Evolutionary conservation across 768 basidiomycete genomes (phyloP).

Genomic region (Termitomyces sp.): DNA sequence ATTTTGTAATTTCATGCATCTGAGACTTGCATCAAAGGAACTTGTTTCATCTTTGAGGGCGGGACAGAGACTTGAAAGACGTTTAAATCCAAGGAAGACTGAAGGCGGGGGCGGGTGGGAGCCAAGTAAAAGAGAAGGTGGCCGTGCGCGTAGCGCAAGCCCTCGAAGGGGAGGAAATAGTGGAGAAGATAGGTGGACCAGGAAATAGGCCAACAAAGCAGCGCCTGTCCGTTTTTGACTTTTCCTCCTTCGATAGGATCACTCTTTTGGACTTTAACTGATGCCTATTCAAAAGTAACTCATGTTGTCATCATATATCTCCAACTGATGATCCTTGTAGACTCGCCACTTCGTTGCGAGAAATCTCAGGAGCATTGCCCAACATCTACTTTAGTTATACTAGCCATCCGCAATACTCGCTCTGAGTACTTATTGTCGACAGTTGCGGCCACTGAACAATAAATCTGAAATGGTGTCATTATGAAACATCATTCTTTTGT

Average conservation of each 20-base stretch:
- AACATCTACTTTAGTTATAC: slow-evolving; percentile 35
- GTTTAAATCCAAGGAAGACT: slow-evolving; percentile 60
- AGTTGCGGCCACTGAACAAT: slow-evolving; percentile 86
- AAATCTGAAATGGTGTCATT: slow-evolving; percentile 44
- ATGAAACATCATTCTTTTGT: background rate
- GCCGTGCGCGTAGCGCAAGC: slow-evolving; percentile 70
- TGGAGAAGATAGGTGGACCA: slow-evolving; percentile 78
- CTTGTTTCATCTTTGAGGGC: slow-evolving; percentile 73
- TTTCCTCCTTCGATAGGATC: slow-evolving; percentile 1
- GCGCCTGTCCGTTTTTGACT: background rate
- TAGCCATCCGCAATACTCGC: slow-evolving; percentile 58
- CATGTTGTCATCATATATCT: background rate
- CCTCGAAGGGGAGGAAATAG: slow-evolving; percentile 55
- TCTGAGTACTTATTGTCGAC: slow-evolving; percentile 23
- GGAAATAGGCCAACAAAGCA: slow-evolving; percentile 34
- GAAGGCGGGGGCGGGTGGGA: slow-evolving; percentile 80
- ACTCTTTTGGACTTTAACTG: background rate
- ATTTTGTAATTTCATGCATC: slow-evolving; percentile 99
- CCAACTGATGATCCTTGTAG: slow-evolving; percentile 3
- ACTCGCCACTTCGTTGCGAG: background rate
- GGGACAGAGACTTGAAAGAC: slow-evolving; percentile 81
- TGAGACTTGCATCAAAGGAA: slow-evolving; percentile 82
- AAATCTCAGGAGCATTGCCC: background rate
- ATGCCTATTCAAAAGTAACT: slow-evolving; percentile 1
- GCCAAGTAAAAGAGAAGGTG: slow-evolving; percentile 63